Evolutionary conservation across 306 rosid genomes (phyloP).

Genomic region (Castanospermum australe): DNA sequence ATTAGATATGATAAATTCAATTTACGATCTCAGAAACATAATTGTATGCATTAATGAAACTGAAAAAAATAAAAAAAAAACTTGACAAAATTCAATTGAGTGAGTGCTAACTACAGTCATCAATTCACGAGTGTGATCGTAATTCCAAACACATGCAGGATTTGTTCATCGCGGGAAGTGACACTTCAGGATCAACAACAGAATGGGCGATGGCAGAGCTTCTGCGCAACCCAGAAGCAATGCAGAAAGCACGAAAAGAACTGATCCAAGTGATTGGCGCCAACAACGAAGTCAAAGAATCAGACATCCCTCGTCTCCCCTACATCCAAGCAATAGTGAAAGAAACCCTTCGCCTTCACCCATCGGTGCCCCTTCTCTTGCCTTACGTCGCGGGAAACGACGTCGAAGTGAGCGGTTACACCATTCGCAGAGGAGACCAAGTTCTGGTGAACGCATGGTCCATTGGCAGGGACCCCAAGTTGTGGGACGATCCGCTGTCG

Average conservation of each 20-base stretch:
- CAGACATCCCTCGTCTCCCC: conserved; percentile 48
- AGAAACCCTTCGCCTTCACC: conserved; percentile 65
- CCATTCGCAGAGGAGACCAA: conserved; percentile 45
- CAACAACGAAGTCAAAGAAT: conserved; percentile 37
- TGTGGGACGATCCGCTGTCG: conserved; percentile 39
- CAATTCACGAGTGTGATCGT: no score
- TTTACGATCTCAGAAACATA: no score
- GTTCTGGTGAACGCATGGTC: conserved; percentile 62
- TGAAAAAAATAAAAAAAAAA: no score
- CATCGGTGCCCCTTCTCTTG: conserved; percentile 55
- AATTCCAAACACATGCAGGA: conserved; percentile 41
- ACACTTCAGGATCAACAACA: conserved; percentile 53
- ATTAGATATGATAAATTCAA: no score
- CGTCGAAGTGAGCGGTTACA: conserved; percentile 34
- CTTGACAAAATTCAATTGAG: no score
- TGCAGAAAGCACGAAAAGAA: conserved; percentile 45
- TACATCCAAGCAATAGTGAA: conserved; percentile 54
- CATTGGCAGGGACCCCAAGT: conserved; percentile 45
- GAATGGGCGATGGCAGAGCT: conserved; percentile 79
- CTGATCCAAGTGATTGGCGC: conserved; percentile 29
- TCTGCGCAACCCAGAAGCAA: conserved; percentile 37
- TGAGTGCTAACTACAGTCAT: no score
- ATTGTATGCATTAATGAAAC: no score
- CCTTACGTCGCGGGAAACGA: conserved; percentile 53
- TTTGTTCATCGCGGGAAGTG: conserved; percentile 60